Conservation (phyloP, 306 rosid species). For the Dalbergia oliveri region DNA sequence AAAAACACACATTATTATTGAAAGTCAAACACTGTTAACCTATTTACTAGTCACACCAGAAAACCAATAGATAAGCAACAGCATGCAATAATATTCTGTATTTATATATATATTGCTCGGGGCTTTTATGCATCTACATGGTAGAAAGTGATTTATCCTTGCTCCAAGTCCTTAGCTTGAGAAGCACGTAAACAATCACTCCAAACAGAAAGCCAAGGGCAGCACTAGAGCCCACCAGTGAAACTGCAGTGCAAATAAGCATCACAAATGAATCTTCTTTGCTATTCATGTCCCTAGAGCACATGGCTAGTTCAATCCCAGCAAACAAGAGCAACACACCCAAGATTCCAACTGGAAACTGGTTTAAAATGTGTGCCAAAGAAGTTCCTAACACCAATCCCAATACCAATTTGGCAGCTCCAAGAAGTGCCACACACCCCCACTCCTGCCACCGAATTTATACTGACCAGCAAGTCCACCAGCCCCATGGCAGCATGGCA, state of each 20-base stretch:
- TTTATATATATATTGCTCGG: background rate
- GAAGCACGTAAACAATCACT: constrained; percentile 50
- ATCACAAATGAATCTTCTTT: constrained; percentile 70
- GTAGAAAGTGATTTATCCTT: constrained; percentile 38
- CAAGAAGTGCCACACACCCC: constrained; percentile 75
- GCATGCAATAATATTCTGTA: background rate
- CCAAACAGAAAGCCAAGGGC: constrained; percentile 71
- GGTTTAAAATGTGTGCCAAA: constrained; percentile 55
- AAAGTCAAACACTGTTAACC: background rate
- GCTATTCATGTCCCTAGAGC: constrained; percentile 65
- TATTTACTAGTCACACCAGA: background rate
- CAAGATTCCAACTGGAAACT: constrained; percentile 65
- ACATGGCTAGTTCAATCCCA: constrained; percentile 75
- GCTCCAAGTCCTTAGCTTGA: constrained; percentile 57
- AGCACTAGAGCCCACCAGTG: constrained; percentile 68
- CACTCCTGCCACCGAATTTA: constrained; percentile 82
- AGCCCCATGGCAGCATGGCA: constrained; percentile 83
- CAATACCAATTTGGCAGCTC: constrained; percentile 59
- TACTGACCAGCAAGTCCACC: constrained; percentile 85
- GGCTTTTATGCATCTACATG: constrained; percentile 36
- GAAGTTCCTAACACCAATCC: constrained; percentile 73
- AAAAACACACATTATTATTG: background rate
- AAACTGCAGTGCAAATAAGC: constrained; percentile 65
- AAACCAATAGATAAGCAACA: background rate
- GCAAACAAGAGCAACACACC: constrained; percentile 78